Base-by-base conservation (phyloP, 768 basidiomycete genomes). In the Podaxis sp. region DNA sequence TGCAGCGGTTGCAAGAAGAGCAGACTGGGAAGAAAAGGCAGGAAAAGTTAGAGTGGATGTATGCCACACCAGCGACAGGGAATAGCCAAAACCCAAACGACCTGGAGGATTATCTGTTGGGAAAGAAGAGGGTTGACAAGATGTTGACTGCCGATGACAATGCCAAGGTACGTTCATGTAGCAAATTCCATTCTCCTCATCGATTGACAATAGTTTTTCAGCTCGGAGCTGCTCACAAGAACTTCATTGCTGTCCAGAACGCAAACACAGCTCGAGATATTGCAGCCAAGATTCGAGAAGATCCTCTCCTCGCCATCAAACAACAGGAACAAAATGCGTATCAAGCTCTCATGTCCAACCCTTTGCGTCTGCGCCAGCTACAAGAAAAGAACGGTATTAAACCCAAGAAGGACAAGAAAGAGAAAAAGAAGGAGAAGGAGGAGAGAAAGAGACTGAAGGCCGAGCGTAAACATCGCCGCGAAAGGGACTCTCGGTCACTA, bases 1-100 rank as follows among this genome's bases (percentile, higher is more conserved):
- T 99, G 6, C 97, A 98, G 71, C 84, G 95, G 55, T 74, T 99
- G 59, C 96, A 98, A 72, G 95, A 96, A 71, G 91, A 92, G 65
- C 87, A 95, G 65, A 98, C 96, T 9, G 96, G 96, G 36, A 94
- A 90, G 79, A 97, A 95, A 75, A 79, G 92, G 64, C 86, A 89
- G 55, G 95, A 98, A 75, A 94, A 94, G 71, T 73, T 99, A 52
- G 97, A 99, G 72, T 99, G 97, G 97, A 96, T 99, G 93, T 99
- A 98, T 76, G 80, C 96, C n/a, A 97, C 96, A 1, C 97, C 97
- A 3, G 93, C 94, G 0, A 88, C 90, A 3, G 95, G 95, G n/a
- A 88, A 81, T 62, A 89, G 77, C 56, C 85, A 90, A 66, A 95
- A 94, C 69, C 72, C 89, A 35, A 96, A 94, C 66, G 96, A 98